Evolutionary conservation across 495 filamentous ascomycete genomes (phyloP), one percentile per base, ranked within the genome.

Genomic region (Neurospora tetraspora): DNA sequence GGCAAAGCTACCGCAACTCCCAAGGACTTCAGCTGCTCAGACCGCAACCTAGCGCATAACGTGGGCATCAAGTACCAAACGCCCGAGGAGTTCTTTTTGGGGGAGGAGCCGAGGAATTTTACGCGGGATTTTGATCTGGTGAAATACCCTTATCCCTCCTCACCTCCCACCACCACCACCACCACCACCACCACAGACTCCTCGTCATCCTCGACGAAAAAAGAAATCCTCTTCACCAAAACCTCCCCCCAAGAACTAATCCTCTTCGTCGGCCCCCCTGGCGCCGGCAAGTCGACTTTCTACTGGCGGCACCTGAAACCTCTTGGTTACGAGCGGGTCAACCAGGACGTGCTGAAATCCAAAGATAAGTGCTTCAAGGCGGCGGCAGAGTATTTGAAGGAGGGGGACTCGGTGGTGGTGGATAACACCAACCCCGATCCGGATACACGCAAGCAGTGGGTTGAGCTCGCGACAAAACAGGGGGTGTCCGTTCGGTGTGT

Each of bases 361-460:
- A 78, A 80, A 74, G 90, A 93, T 23, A 97, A 92, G 81, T 98
- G 96, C 82, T 81, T 96, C 76, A 93, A 95, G 79, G 88, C 89
- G 20, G 93, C 93, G 9, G 81, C 83, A 34, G 87, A 91, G 45
- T 80, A 86, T 69, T 82, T 98, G 39, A 80, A 86, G 23, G 86
- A 88, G 20, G 88, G 90, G 18, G 87, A 85, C 45, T 91, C 90
- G 5, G 88, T 97, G 6, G 93, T 85, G 9, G 85, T 97, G 61
- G 95, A 99, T 80, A 98, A 97, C 80, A 98, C 96, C 36, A 98
- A 98, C 78, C 88, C 95, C 39, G 90, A 97, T 77, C 76, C 82
- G 5, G 92, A 93, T 68, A 92, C 89, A 43, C 84, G 96, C 75
- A 84, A 85, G 12, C 82, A 91, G 71, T 98, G 94, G 94, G 80